A percentile compares a stretch with the other conserved stretches of the same genome.
phyloP scores from a whole-genome alignment of 2,329 filamentous ascomycete species.

The Paraconiothyrium brasiliense region DNA sequence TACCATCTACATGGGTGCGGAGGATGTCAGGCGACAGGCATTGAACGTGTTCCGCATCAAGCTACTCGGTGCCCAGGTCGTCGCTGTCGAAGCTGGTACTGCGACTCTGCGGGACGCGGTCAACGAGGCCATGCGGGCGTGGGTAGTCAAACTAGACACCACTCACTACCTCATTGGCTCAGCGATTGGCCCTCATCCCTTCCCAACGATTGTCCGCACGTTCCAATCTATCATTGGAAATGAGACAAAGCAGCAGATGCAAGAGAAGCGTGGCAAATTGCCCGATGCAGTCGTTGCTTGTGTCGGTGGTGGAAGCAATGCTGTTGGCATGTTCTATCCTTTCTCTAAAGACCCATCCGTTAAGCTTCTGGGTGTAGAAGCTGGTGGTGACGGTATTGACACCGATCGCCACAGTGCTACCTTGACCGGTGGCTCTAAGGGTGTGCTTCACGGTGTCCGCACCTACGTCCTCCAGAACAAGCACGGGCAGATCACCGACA shows the following conservation, averaged over 20 bases:
- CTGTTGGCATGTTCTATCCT: conserved; percentile 97
- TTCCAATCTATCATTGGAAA: conserved; percentile 97
- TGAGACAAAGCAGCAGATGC: conserved; percentile 94
- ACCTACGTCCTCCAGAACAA: conserved; percentile 95
- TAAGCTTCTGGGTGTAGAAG: conserved; percentile 92
- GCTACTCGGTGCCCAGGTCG: conserved; percentile 88
- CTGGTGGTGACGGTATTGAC: conserved; percentile 90
- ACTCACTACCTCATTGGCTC: conserved; percentile 99
- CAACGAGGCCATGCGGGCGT: conserved; percentile 93
- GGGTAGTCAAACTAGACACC: conserved; percentile 91
- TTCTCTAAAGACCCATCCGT: conserved; percentile 87
- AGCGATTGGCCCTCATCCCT: conserved; percentile 95
- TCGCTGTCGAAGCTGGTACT: conserved; percentile 91
- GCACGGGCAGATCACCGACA: conserved; percentile 92
- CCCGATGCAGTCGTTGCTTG: conserved; percentile 97
- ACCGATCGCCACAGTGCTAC: conserved; percentile 89
- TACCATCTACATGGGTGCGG: conserved; percentile 97
- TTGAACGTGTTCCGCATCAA: conserved; percentile 99
- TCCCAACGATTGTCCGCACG: conserved; percentile 95
- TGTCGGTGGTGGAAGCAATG: conserved; percentile 94
- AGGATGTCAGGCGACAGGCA: conserved; percentile 94
- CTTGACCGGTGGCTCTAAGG: conserved; percentile 84
- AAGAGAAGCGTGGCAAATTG: conserved; percentile 82
- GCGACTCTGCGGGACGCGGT: conserved; percentile 73
- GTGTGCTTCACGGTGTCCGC: conserved; percentile 92